These are phyloP conservation scores for Leishmania braziliensis DNA, from an alignment of 208 protist genomes.

Conservation along the genomic window DNA sequence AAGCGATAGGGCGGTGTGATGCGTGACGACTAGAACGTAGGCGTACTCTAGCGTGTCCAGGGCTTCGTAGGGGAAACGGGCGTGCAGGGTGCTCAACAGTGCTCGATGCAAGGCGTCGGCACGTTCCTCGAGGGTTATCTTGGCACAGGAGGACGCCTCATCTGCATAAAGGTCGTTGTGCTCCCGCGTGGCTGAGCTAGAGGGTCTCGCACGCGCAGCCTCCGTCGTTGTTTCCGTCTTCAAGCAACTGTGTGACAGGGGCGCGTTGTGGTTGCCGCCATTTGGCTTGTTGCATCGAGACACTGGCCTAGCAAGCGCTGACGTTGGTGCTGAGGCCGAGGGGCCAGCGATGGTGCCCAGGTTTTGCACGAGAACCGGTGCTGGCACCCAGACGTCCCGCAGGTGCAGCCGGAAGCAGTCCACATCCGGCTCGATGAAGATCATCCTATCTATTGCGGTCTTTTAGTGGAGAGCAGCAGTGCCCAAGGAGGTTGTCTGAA, in stretches of 20 bases:
- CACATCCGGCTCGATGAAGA: constrained; percentile 71
- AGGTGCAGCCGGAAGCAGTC: constrained; percentile 69
- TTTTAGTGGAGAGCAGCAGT: background rate
- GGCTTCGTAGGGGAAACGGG: constrained; percentile 71
- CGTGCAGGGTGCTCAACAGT: constrained; percentile 46
- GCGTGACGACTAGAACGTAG: constrained; percentile 68
- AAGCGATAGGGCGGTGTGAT: constrained; percentile 43
- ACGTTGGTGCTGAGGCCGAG: background rate
- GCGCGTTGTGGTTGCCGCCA: background rate
- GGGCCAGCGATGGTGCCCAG: constrained; percentile 10
- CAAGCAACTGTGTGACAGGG: background rate
- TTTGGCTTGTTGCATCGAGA: background rate
- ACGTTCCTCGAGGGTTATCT: constrained; percentile 46
- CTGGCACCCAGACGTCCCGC: constrained; percentile 42
- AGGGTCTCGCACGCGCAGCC: background rate
- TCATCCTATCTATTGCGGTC: constrained; percentile 28
- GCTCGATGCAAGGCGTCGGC: constrained; percentile 61
- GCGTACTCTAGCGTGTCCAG: constrained; percentile 64
- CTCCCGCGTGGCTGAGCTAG: background rate
- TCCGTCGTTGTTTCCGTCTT: background rate
- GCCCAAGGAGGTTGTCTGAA: background rate
- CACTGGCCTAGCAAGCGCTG: background rate
- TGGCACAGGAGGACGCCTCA: constrained; percentile 9
- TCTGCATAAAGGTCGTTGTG: too few species aligned
- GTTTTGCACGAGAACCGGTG: constrained; percentile 30